phyloP scores from a whole-genome alignment of 352 stramenopile genomes.

The Pythium sukuiense region DNA sequence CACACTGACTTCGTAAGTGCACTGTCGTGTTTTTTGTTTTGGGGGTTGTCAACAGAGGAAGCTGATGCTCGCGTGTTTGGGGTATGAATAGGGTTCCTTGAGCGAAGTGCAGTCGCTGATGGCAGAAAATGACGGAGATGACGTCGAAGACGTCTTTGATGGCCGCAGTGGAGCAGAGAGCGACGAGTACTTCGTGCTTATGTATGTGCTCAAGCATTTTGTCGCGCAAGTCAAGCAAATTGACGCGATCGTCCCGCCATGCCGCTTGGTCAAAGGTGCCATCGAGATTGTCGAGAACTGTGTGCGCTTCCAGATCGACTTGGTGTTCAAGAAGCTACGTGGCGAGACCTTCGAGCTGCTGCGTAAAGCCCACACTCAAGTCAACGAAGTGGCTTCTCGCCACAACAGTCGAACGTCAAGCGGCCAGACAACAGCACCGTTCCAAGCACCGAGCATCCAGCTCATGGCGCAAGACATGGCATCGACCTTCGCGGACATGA shows the following conservation, averaged over 20 bases:
- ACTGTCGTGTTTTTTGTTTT: not conserved
- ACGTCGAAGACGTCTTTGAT: slow-evolving; percentile 13
- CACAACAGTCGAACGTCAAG: slow-evolving; percentile 35
- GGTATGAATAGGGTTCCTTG: slow-evolving; percentile 42
- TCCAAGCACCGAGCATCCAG: slow-evolving; percentile 44
- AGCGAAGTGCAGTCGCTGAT: slow-evolving; percentile 46
- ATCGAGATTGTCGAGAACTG: slow-evolving; percentile 62
- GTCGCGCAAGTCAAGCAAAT: slow-evolving; percentile 59
- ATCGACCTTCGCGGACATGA: slow-evolving; percentile 61
- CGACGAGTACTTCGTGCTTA: slow-evolving; percentile 81
- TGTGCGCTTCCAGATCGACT: slow-evolving; percentile 79
- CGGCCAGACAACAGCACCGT: slow-evolving; percentile 11
- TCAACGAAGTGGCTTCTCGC: slow-evolving; percentile 28
- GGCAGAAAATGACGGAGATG: slow-evolving; percentile 23
- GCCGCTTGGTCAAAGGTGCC: slow-evolving; percentile 40
- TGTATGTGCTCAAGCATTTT: slow-evolving; percentile 82
- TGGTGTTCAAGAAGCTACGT: slow-evolving; percentile 63
- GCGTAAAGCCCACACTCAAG: slow-evolving; percentile 48
- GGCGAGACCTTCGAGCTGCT: slow-evolving; percentile 60
- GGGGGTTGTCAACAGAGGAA: not conserved
- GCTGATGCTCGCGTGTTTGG: slow-evolving; percentile 4
- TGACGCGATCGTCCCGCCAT: slow-evolving; percentile 58
- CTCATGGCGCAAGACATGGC: slow-evolving; percentile 57
- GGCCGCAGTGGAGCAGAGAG: slow-evolving; percentile 17
- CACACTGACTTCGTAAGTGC: slow-evolving; percentile 60